Conservation (phyloP, 2,329 filamentous ascomycete species). For the Aspergillus sp. region DNA sequence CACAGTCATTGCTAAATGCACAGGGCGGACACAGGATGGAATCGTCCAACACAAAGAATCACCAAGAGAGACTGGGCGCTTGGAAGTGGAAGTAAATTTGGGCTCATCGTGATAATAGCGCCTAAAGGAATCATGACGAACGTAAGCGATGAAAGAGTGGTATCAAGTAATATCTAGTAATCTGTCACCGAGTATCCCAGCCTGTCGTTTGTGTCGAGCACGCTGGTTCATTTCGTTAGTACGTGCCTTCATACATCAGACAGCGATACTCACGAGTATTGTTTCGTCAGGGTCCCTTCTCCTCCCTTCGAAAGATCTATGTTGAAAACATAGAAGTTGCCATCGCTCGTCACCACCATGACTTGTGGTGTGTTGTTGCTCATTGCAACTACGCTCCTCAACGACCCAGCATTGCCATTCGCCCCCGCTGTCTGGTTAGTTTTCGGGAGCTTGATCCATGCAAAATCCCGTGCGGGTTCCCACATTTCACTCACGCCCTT, state of each 20-base stretch:
- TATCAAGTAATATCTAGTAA: slow-evolving; percentile 23
- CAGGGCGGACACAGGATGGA: not conserved
- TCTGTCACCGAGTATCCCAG: slow-evolving; percentile 35
- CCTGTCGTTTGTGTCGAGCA: slow-evolving; percentile 45
- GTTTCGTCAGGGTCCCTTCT: slow-evolving; percentile 85
- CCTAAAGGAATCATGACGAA: slow-evolving; percentile 3
- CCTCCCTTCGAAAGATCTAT: slow-evolving; percentile 94
- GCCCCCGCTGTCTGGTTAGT: slow-evolving; percentile 36
- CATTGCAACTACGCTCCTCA: slow-evolving; percentile 95
- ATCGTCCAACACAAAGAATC: not conserved
- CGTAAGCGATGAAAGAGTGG: slow-evolving; percentile 5
- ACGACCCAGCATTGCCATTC: slow-evolving; percentile 49
- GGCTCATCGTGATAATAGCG: too few species aligned
- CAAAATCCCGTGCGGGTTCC: slow-evolving; percentile 93
- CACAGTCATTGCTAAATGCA: too few species aligned
- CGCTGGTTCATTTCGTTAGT: slow-evolving; percentile 26
- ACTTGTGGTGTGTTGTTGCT: slow-evolving; percentile 91
- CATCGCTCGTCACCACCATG: slow-evolving; percentile 97
- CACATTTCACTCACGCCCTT: slow-evolving; percentile 96
- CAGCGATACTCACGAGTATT: slow-evolving; percentile 75
- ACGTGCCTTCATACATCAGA: not conserved
- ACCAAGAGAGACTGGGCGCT: not conserved
- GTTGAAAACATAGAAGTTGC: slow-evolving; percentile 90
- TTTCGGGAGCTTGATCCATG: slow-evolving; percentile 89
- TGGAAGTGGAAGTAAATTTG: not conserved